phyloP scores from a whole-genome alignment of 202 grass and related monocot genomes.

The Alloteropsis angusta region DNA sequence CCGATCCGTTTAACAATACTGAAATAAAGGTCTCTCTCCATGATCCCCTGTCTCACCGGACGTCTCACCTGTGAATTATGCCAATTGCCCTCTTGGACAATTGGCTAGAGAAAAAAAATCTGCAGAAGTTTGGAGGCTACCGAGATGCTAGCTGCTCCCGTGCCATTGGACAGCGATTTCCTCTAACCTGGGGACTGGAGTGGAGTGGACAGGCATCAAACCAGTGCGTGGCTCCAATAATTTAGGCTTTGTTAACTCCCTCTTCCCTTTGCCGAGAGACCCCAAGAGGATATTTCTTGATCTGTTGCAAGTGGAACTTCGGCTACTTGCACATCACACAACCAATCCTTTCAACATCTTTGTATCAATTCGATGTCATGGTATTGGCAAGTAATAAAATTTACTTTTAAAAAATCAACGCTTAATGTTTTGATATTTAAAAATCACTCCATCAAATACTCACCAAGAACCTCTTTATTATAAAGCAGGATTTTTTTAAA shows the following conservation, averaged over 20 bases:
- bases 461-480: too few species aligned
- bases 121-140: background rate
- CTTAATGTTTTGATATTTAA: too few species aligned
- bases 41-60: background rate
- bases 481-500: too few species aligned
- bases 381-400: too few species aligned
- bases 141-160: background rate
- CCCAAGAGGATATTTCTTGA: background rate
- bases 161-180: background rate
- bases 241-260: background rate
- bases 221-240: background rate
- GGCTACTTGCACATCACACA: too few species aligned
- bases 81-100: background rate
- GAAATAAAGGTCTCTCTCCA: background rate
- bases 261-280: background rate
- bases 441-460: too few species aligned
- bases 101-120: background rate
- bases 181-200: background rate
- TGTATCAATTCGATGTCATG: too few species aligned
- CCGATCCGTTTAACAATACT: background rate
- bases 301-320: background rate
- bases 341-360: too few species aligned
- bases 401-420: too few species aligned
- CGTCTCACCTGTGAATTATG: too few species aligned
- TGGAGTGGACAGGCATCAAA: background rate